phyloP scores from a whole-genome alignment of 176 grass and related monocot species.

The Rhipidocladum racemiflorum region DNA sequence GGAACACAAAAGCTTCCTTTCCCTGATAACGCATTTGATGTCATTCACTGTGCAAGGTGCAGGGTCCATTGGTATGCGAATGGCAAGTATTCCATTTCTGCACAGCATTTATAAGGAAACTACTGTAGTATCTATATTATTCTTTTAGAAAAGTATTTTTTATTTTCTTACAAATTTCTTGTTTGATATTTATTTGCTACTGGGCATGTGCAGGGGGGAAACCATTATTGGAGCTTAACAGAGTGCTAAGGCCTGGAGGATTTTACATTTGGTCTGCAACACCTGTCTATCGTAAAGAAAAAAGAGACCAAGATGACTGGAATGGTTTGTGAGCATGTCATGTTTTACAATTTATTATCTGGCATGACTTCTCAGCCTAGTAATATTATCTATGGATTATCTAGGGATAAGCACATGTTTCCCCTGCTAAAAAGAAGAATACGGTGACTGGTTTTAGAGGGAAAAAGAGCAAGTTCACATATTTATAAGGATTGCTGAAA shows the following conservation, averaged over 20 bases:
- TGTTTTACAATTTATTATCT: slow-evolving; percentile 3
- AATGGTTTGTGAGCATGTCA: slow-evolving; percentile 46
- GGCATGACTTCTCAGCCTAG: background rate
- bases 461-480: background rate
- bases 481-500: background rate
- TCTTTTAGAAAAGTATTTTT: background rate
- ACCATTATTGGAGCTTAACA: slow-evolving; percentile 89
- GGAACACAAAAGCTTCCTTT: slow-evolving; percentile 82
- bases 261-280: slow-evolving; percentile 96
- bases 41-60: slow-evolving; percentile 85
- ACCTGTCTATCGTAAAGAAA: slow-evolving; percentile 75
- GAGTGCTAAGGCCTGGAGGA: slow-evolving; percentile 84
- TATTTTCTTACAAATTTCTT: background rate
- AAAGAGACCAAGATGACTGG: slow-evolving; percentile 75
- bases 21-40: slow-evolving; percentile 84
- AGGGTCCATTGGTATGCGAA: slow-evolving; percentile 85
- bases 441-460: background rate
- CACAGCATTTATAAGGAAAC: background rate
- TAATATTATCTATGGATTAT: background rate
- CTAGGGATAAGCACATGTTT: background rate
- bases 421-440: background rate
- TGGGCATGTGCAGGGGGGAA: slow-evolving; percentile 61
- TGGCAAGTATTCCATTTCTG: slow-evolving; percentile 43
- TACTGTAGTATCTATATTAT: background rate
- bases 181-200: background rate